Evolutionary conservation across 2,329 filamentous ascomycete species (phyloP).

Genomic region (Phyllosticta citriasiana): DNA sequence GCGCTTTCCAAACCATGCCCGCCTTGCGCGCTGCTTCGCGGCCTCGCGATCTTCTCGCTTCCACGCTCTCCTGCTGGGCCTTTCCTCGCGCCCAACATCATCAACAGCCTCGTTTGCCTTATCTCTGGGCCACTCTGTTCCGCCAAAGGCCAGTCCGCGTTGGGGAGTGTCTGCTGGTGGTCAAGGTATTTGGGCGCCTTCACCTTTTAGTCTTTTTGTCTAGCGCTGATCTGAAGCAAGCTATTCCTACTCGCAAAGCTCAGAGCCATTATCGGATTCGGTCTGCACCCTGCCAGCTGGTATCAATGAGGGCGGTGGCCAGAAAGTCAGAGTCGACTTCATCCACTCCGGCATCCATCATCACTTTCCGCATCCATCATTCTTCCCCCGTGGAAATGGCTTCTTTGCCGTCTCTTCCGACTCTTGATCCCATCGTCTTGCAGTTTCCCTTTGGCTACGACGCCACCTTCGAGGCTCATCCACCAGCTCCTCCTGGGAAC

Average conservation of each 20-base stretch:
- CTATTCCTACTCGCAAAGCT: neutral
- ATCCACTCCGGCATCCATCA: neutral
- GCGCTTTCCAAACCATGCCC: neutral
- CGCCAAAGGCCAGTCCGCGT: neutral
- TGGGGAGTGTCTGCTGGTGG: neutral
- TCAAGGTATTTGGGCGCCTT: neutral
- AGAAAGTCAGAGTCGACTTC: neutral
- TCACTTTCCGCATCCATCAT: neutral
- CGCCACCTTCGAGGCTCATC: neutral
- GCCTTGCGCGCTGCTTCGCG: neutral
- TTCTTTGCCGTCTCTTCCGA: neutral
- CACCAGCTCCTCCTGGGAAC: neutral
- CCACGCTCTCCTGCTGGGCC: neutral
- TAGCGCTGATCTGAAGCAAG: neutral
- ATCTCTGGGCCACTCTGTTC: neutral
- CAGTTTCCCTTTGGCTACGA: neutral
- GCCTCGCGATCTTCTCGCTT: neutral
- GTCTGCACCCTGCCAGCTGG: neutral
- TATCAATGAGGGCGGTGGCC: neutral
- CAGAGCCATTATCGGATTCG: neutral
- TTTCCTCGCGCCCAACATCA: neutral
- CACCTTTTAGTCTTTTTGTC: neutral
- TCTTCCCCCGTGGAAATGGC: neutral
- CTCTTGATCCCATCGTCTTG: neutral
- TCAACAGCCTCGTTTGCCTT: neutral